phyloP scores from a whole-genome alignment of 805 yeast species.

The Suhomyces prunicola region DNA sequence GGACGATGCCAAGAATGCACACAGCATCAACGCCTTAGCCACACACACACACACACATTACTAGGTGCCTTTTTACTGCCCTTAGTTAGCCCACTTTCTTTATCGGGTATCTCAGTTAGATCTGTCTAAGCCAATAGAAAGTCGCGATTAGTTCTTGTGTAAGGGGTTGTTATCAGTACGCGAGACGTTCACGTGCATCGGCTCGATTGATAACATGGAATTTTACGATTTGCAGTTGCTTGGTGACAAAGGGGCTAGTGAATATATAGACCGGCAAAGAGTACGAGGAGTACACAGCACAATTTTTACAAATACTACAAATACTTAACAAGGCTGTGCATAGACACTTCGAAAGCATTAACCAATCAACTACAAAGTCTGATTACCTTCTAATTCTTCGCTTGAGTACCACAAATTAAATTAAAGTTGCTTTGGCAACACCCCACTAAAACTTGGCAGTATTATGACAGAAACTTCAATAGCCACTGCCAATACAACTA shows the following conservation, averaged over 20 bases:
- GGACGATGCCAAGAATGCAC: not conserved
- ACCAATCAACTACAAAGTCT: no score
- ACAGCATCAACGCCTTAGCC: not conserved
- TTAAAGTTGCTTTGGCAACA: not conserved
- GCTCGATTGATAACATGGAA: not conserved
- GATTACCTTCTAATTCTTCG: not conserved
- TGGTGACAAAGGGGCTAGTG: not conserved
- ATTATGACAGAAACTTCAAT: not conserved
- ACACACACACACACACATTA: not conserved
- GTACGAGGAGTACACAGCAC: not conserved
- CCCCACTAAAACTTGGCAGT: not conserved
- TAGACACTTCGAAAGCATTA: not conserved
- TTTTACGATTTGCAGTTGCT: not conserved
- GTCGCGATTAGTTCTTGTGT: not conserved
- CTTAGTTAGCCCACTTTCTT: not conserved
- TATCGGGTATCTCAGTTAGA: not conserved
- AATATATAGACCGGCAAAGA: not conserved
- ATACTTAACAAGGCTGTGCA: no score
- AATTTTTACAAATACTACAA: not conserved
- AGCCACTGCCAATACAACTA: not conserved
- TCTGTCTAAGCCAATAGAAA: not conserved
- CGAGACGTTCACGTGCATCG: not conserved
- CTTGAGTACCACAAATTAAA: not conserved
- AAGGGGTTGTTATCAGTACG: not conserved
- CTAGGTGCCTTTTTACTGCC: not conserved